Evolutionary conservation across 148 eudicot species (phyloP), one percentile per base, ranked within the genome.

Genomic region (Pharnaceum exiguum): DNA sequence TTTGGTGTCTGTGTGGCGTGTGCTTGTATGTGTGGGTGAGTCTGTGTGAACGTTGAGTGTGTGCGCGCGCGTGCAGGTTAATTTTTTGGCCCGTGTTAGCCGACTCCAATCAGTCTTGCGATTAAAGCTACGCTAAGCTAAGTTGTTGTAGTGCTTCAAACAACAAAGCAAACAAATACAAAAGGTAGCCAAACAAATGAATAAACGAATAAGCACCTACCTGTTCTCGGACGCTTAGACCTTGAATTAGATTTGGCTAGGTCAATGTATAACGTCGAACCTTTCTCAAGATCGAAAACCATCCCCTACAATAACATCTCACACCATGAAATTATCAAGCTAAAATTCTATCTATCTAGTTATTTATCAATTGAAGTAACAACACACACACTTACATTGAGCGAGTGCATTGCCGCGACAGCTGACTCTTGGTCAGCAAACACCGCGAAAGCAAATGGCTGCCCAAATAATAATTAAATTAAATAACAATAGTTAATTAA

Each of bases 161-260:
- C n/a, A n/a, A n/a, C n/a, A n/a, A n/a, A n/a, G n/a, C n/a, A n/a
- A n/a, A n/a, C n/a, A n/a, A n/a, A 59, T 21, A 30, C 19, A 16
- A n/a, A 17, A 39, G 2, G 42, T 39, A n/a, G n/a, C n/a, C 37
- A 40, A 51, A 30, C 12, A 15, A 22, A 8, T 11, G 30, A 49
- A 53, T 0, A 6, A 40, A 18, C 1, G 38, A 24, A 46, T 35
- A 7, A 21, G 15, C 15, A 60, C 52, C 3, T 67, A 88, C 99
- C 99, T 69, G 62, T 32, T 77, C 99, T 81, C 58, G 78, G 71
- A 48, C 99, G 96, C 69, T 93, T 93, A 39, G 99, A 81, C 68
- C 91, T 75, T 24, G 99, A 87, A 70, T 93, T 93, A 60, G 96
- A 83, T 78, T 93, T 93, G 64, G 99, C 99, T 53, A 88, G 94